Conservation (phyloP, 192 early-diverging fungal species). For the Coemansia javaensis region DNA sequence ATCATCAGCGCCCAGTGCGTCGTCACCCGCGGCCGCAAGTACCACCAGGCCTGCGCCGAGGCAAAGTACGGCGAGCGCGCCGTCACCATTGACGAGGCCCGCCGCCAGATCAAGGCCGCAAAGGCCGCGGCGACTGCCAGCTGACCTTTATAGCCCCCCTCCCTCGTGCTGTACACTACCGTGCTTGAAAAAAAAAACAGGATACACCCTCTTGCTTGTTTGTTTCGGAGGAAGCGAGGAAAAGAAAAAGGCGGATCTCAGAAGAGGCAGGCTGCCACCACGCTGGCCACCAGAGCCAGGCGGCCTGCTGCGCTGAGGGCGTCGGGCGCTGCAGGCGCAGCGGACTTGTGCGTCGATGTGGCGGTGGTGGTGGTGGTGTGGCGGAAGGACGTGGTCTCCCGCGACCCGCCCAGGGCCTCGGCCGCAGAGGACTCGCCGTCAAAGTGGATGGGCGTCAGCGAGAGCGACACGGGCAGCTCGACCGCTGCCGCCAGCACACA, state of each 20-base stretch:
- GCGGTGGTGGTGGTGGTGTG: background rate
- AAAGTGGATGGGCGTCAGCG: conserved; percentile 8
- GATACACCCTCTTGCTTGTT: too few relatives aligned
- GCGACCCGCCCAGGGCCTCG: too few relatives aligned
- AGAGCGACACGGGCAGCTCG: background rate
- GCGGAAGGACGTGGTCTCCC: background rate
- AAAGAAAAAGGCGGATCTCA: too few relatives aligned
- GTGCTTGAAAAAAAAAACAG: too few relatives aligned
- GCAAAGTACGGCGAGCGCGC: conserved; percentile 47
- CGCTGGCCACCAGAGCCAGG: background rate
- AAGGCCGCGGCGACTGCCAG: conserved; percentile 3
- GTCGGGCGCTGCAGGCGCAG: background rate
- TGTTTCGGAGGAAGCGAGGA: too few relatives aligned
- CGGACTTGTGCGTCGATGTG: background rate
- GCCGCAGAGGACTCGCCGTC: background rate
- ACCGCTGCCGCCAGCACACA: background rate
- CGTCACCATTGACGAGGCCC: conserved; percentile 38
- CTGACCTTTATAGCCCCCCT: too few relatives aligned
- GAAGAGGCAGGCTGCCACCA: background rate
- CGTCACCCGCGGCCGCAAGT: conserved; percentile 49
- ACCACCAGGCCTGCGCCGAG: conserved; percentile 47
- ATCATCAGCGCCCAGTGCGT: conserved; percentile 51
- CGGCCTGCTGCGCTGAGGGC: background rate
- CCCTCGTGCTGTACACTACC: background rate
- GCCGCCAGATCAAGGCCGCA: conserved; percentile 31